Evolutionary conservation across 495 filamentous ascomycete genomes (phyloP).

Genomic region (Cetradonia linearis): DNA sequence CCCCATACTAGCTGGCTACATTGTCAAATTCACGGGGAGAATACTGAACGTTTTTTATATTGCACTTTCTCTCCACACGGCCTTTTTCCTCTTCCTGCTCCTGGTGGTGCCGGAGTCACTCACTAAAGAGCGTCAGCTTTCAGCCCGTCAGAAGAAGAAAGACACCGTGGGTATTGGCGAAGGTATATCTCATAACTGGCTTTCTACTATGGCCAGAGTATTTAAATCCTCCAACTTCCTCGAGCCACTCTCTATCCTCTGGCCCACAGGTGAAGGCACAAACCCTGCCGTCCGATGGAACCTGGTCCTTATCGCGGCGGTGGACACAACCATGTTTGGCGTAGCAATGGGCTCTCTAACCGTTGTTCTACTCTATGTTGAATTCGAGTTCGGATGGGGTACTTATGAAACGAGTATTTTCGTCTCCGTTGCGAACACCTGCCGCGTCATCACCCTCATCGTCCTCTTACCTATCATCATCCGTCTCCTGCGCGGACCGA

Average conservation of each 20-base stretch:
- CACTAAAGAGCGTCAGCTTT: constrained; percentile 51
- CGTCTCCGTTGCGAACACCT: constrained; percentile 62
- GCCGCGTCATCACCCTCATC: constrained; percentile 64
- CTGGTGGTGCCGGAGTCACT: constrained; percentile 76
- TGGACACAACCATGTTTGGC: constrained; percentile 70
- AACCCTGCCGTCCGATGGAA: constrained; percentile 59
- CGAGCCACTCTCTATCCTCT: constrained; percentile 66
- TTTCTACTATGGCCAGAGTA: constrained; percentile 17
- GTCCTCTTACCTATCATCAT: constrained; percentile 62
- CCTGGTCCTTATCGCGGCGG: constrained; percentile 62
- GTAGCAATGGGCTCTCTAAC: constrained; percentile 71
- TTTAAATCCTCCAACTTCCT: constrained; percentile 52
- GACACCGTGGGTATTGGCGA: constrained; percentile 23
- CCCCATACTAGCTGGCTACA: constrained; percentile 64
- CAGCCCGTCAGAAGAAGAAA: constrained; percentile 55
- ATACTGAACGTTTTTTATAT: constrained; percentile 70
- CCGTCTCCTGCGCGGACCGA: constrained; percentile 52
- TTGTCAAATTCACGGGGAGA: constrained; percentile 59
- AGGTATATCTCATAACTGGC: constrained; percentile 15
- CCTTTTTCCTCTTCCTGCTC: constrained; percentile 59
- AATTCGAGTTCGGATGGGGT: constrained; percentile 70
- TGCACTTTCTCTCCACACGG: constrained; percentile 55
- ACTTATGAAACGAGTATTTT: constrained; percentile 68
- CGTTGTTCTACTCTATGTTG: constrained; percentile 69
- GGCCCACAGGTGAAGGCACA: constrained; percentile 56